phyloP scores from a whole-genome alignment of 371 early-diverging fungal genomes.

The Circinella minor region DNA sequence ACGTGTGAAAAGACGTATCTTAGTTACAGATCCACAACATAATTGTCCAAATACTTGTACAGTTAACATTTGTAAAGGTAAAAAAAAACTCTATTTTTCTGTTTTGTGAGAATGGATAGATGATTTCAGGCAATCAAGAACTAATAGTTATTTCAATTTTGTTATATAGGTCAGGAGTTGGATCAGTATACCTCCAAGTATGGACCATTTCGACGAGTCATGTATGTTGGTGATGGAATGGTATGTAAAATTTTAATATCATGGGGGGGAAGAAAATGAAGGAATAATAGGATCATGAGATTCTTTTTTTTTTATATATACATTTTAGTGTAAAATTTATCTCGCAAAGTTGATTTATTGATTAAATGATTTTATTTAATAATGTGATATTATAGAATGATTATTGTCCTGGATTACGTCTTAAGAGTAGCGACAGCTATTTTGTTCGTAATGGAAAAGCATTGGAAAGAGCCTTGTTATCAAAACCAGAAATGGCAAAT shows the following conservation, averaged over 20 bases:
- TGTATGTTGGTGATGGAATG: conserved; percentile 53
- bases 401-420: conserved; percentile 45
- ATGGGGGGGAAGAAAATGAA: neutral
- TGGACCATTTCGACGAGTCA: conserved; percentile 35
- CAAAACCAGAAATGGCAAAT: conserved; percentile 14
- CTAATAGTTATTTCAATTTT: neutral
- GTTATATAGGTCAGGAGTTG: conserved; percentile 43
- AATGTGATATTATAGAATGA: conserved; percentile 31
- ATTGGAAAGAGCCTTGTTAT: conserved; percentile 17
- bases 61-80: conserved; percentile 80
- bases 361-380: neutral
- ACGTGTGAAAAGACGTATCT: conserved; percentile 54
- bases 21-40: conserved; percentile 55
- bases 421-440: conserved; percentile 31
- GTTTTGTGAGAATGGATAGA: no score
- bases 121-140: no score
- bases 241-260: conserved; percentile 13
- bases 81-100: neutral
- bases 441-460: conserved; percentile 27
- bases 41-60: conserved; percentile 68
- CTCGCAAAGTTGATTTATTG: no score
- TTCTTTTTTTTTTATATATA: no score
- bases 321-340: no score
- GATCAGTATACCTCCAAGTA: conserved; percentile 31
- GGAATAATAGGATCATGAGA: no score